Percentiles rank a stretch among this genome's conserved stretches.
Evolutionary conservation across 1,284 basidiomycete species (phyloP).

Genomic region (Boletus albobrunnescens): DNA sequence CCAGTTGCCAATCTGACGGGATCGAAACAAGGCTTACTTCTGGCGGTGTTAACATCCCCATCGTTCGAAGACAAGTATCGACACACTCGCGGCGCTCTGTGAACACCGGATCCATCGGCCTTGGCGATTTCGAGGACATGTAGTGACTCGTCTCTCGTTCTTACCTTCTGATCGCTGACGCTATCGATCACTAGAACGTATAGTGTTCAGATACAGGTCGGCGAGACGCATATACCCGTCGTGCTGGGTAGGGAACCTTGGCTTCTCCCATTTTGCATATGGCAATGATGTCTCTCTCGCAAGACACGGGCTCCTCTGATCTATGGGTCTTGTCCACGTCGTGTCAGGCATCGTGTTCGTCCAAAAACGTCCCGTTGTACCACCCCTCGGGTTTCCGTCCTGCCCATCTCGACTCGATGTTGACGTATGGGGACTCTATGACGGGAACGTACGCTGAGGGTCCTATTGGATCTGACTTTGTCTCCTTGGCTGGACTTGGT

Average conservation of each 20-base stretch:
- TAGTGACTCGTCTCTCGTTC: constrained; percentile 27
- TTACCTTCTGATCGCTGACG: constrained; percentile 3
- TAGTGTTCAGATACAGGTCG: constrained; percentile 43
- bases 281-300: background rate
- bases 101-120: constrained; percentile 24
- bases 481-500: constrained; percentile 42
- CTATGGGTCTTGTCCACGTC: constrained; percentile 52
- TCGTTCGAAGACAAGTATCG: constrained; percentile 10
- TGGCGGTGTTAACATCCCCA: constrained; percentile 27
- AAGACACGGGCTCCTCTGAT: constrained; percentile 57
- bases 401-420: constrained; percentile 36
- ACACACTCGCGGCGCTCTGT: constrained; percentile 14
- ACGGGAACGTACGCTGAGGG: constrained; percentile 54
- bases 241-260: constrained; percentile 39
- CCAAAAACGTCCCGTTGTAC: constrained; percentile 35
- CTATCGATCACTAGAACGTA: constrained; percentile 38
- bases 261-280: background rate
- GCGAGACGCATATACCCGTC: constrained; percentile 38
- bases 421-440: constrained; percentile 54
- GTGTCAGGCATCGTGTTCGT: constrained; percentile 36
- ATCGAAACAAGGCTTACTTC: constrained; percentile 2
- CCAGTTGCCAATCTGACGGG: constrained; percentile 2
- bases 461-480: constrained; percentile 43
- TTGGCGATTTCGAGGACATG: constrained; percentile 46
- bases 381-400: constrained; percentile 38